phyloP scores from a whole-genome alignment of 2,329 filamentous ascomycete species.

The Metarhizium humberi region DNA sequence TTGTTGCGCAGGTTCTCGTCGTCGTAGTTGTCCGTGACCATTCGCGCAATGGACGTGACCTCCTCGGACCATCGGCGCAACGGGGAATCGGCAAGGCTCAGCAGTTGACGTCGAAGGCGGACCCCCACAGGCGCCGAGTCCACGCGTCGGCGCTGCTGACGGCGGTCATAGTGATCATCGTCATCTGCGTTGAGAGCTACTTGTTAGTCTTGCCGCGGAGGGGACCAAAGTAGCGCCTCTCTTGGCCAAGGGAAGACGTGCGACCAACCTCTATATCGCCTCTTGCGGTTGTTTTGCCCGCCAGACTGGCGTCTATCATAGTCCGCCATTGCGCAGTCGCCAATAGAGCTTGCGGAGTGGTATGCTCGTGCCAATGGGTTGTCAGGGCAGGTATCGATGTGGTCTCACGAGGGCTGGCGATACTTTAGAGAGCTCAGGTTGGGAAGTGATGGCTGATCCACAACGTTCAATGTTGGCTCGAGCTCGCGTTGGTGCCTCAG shows the following conservation, averaged over 20 bases:
- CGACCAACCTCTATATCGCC: constrained; percentile 64
- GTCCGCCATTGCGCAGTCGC: constrained; percentile 36
- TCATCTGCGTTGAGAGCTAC: constrained; percentile 34
- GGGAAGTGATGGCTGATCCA: neutral
- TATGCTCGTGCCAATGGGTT: neutral
- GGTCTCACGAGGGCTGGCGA: neutral
- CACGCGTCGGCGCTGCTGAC: constrained; percentile 63
- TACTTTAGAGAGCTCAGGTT: neutral
- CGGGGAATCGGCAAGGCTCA: constrained; percentile 74
- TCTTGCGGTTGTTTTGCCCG: constrained; percentile 59
- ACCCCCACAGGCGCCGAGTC: constrained; percentile 60
- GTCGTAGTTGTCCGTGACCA: constrained; percentile 76
- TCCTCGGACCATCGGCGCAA: constrained; percentile 72
- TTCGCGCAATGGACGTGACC: constrained; percentile 62
- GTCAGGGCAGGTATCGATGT: neutral
- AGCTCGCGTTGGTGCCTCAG: constrained; percentile 1
- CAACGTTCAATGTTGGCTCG: neutral
- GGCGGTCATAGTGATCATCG: constrained; percentile 69
- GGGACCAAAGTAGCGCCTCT: neutral
- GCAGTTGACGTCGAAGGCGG: constrained; percentile 67
- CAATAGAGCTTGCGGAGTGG: neutral
- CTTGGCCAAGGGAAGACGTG: too few species aligned
- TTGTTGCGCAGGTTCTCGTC: constrained; percentile 65
- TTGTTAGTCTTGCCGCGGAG: constrained; percentile 2
- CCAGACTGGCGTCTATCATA: constrained; percentile 45